Percentiles rank a stretch among this genome's conserved stretches.
phyloP scores from a whole-genome alignment of 139 green algal species.

The Eudorina sp. region DNA sequence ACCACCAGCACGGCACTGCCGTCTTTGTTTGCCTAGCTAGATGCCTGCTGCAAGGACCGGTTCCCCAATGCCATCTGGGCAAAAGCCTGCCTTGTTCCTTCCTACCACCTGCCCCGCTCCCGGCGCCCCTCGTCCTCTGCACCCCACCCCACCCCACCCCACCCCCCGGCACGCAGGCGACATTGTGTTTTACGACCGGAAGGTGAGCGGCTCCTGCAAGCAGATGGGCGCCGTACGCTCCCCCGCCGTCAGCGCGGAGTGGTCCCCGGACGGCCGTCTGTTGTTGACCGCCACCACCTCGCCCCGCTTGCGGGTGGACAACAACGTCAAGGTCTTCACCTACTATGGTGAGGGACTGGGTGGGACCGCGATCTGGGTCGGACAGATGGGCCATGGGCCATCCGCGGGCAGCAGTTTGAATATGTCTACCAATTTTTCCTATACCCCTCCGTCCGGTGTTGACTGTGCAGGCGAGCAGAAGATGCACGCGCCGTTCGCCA shows the following conservation, averaged over 20 bases:
- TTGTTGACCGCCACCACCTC: conserved; percentile 89
- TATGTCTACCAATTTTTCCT: too few species aligned
- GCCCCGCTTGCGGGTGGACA: conserved; percentile 96
- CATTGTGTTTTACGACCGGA: conserved; percentile 91
- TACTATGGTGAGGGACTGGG: conserved; percentile 87
- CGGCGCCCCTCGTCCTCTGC: neutral
- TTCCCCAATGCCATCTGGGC: too few species aligned
- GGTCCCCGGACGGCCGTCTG: conserved; percentile 89
- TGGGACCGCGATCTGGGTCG: too few species aligned
- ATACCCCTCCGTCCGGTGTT: too few species aligned
- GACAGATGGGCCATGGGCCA: too few species aligned
- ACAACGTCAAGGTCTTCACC: conserved; percentile 84
- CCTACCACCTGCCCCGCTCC: neutral
- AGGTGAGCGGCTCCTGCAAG: conserved; percentile 84
- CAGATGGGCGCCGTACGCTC: conserved; percentile 74
- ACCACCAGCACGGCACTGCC: too few species aligned
- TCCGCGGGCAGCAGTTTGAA: too few species aligned
- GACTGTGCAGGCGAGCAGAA: conserved; percentile 42
- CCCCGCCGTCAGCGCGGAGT: conserved; percentile 79
- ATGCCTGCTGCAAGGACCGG: too few species aligned
- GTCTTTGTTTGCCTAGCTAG: too few species aligned
- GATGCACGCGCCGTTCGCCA: conserved; percentile 53
- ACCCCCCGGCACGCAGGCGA: conserved; percentile 84
- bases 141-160: neutral
- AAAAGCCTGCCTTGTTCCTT: too few species aligned